These are phyloP conservation scores for Apiospora kogelbergensis DNA, from an alignment of 2,329 filamentous ascomycete species.

Conservation along the genomic window DNA sequence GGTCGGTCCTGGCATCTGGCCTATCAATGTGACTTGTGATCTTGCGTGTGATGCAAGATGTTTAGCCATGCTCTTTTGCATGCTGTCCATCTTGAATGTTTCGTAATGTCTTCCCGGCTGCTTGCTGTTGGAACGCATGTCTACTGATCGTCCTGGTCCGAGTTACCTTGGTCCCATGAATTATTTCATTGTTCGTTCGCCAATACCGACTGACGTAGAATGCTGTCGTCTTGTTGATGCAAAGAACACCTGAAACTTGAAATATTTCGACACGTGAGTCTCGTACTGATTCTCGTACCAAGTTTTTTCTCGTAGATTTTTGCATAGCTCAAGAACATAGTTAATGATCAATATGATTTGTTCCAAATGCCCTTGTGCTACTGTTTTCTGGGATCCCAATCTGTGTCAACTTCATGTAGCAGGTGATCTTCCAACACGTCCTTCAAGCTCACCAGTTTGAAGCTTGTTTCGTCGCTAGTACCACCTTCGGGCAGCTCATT, in stretches of 20 bases:
- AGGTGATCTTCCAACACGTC: slow-evolving; percentile 38
- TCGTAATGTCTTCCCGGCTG: not conserved
- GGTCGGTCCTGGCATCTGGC: not conserved
- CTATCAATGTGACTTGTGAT: not conserved
- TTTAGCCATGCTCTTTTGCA: not conserved
- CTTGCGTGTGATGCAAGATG: not conserved
- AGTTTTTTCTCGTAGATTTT: too few relatives aligned
- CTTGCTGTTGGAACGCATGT: too few relatives aligned
- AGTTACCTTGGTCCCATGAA: too few relatives aligned
- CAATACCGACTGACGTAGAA: not conserved
- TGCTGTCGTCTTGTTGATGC: too few relatives aligned
- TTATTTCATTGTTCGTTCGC: too few relatives aligned
- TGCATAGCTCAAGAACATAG: not conserved
- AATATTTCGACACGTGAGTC: too few relatives aligned
- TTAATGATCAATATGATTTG: not conserved
- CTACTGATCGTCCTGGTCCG: not conserved
- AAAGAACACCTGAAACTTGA: too few relatives aligned
- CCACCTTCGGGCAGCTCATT: slow-evolving; percentile 48
- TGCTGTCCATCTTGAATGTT: not conserved
- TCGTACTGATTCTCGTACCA: too few relatives aligned
- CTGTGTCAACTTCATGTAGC: slow-evolving; percentile 34
- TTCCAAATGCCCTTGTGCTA: not conserved
- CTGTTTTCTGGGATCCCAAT: slow-evolving; percentile 37
- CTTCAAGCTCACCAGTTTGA: slow-evolving; percentile 47
- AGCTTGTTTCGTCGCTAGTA: slow-evolving; percentile 47